These are phyloP conservation scores for Sporothrix globosa DNA, from an alignment of 2,329 filamentous ascomycete genomes.

Conservation along the genomic window DNA sequence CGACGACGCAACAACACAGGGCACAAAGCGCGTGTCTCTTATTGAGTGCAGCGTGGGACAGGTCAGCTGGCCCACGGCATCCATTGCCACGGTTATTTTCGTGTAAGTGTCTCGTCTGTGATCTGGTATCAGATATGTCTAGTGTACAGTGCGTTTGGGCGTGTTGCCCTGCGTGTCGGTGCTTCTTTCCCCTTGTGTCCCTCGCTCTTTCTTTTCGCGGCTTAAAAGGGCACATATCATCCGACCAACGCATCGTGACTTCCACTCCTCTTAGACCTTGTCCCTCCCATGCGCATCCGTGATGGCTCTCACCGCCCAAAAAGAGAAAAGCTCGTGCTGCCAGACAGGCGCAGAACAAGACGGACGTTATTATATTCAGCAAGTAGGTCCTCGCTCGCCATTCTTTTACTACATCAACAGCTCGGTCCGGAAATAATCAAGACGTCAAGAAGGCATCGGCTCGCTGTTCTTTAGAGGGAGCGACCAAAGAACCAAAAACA, in stretches of 20 bases:
- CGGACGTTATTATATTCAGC: too few relatives aligned
- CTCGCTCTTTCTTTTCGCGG: background rate
- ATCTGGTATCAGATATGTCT: background rate
- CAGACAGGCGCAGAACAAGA: background rate
- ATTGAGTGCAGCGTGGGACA: slow-evolving; percentile 23
- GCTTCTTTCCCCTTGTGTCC: slow-evolving; percentile 4
- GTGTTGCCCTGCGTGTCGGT: slow-evolving; percentile 8
- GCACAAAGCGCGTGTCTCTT: slow-evolving; percentile 4
- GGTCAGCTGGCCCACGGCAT: slow-evolving; percentile 3
- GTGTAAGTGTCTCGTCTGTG: slow-evolving; percentile 1
- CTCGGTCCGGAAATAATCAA: too few relatives aligned
- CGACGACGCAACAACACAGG: background rate
- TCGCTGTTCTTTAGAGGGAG: background rate
- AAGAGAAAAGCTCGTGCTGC: background rate
- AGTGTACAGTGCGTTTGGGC: background rate
- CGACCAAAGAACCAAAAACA: background rate
- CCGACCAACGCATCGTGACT: slow-evolving; percentile 14
- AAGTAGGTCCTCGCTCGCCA: too few relatives aligned
- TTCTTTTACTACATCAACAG: too few relatives aligned
- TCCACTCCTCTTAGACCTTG: background rate
- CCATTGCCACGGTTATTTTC: slow-evolving; percentile 21
- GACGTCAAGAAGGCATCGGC: too few relatives aligned
- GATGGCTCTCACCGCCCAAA: background rate
- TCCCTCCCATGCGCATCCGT: background rate
- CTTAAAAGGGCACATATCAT: background rate